Conservation (phyloP, 2,329 filamentous ascomycete genomes). For the Colletotrichum spaethianum region DNA sequence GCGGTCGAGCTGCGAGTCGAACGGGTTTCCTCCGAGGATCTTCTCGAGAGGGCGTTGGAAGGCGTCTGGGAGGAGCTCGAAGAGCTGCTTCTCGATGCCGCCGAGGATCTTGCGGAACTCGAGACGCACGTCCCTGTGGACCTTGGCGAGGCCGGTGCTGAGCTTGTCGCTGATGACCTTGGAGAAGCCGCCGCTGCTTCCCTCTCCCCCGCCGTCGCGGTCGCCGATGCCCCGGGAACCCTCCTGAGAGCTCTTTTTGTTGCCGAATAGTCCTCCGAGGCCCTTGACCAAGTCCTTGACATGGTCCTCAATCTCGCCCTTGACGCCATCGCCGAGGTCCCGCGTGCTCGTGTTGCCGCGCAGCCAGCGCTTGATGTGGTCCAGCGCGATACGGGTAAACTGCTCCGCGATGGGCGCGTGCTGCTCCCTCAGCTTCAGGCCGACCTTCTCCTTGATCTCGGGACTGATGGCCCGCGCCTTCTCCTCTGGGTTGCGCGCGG, state of each 20-base stretch:
- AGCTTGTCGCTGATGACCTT: slow-evolving; percentile 63
- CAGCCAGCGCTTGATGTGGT: slow-evolving; percentile 62
- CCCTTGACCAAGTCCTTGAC: slow-evolving; percentile 62
- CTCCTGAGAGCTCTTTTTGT: slow-evolving; percentile 49
- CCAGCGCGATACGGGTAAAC: slow-evolving; percentile 61
- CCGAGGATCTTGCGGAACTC: slow-evolving; percentile 62
- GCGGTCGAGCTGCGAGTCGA: slow-evolving; percentile 59
- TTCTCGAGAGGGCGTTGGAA: slow-evolving; percentile 61
- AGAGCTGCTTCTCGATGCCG: slow-evolving; percentile 60
- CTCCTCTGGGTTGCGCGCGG: slow-evolving; percentile 61
- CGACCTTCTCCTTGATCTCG: slow-evolving; percentile 62
- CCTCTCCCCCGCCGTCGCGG: slow-evolving; percentile 45
- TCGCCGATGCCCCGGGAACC: slow-evolving; percentile 51
- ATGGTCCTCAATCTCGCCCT: slow-evolving; percentile 60
- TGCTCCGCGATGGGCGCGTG: slow-evolving; percentile 61
- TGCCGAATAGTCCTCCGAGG: slow-evolving; percentile 57
- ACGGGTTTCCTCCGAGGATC: slow-evolving; percentile 62
- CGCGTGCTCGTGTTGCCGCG: slow-evolving; percentile 58
- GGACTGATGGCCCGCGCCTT: slow-evolving; percentile 61
- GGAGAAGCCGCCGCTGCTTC: slow-evolving; percentile 56
- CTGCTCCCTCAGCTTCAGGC: slow-evolving; percentile 56
- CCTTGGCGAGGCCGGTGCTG: slow-evolving; percentile 58
- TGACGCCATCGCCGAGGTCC: slow-evolving; percentile 59
- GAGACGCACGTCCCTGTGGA: slow-evolving; percentile 61
- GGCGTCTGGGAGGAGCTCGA: slow-evolving; percentile 59